Percentiles rank a stretch among this genome's conserved stretches.
Conservation (phyloP, 2,329 filamentous ascomycete genomes). For the Scedosporium minutisporum region DNA sequence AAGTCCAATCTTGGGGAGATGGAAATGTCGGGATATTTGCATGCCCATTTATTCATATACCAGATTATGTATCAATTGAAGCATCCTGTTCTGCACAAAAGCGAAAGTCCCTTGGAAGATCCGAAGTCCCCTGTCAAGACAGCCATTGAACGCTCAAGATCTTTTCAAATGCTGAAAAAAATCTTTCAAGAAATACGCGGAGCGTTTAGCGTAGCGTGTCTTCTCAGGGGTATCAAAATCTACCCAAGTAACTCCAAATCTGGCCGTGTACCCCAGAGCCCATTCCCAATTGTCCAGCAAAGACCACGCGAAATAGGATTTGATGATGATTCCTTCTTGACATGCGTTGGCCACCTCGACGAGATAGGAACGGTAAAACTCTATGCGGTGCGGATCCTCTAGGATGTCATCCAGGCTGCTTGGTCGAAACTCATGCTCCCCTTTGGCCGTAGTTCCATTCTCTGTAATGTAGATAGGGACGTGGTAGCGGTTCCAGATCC, state of each 20-base stretch:
- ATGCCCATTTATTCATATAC: too few relatives aligned
- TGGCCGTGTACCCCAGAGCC: conserved; percentile 28
- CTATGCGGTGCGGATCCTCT: conserved; percentile 26
- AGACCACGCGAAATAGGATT: conserved; percentile 31
- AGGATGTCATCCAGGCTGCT: conserved; percentile 20
- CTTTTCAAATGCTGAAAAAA: neutral
- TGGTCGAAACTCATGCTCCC: conserved; percentile 23
- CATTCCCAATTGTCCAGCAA: conserved; percentile 35
- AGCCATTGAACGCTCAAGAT: neutral
- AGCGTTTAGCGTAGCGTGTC: conserved; percentile 16
- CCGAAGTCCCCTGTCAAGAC: too few relatives aligned
- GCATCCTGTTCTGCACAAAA: too few relatives aligned
- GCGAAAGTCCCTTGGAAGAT: too few relatives aligned
- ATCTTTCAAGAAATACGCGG: conserved; percentile 16
- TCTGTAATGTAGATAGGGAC: conserved; percentile 32
- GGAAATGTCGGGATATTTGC: too few relatives aligned
- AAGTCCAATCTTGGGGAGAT: too few relatives aligned
- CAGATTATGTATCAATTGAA: too few relatives aligned
- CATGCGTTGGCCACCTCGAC: conserved; percentile 26
- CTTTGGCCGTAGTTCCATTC: conserved; percentile 30
- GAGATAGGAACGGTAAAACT: conserved; percentile 28
- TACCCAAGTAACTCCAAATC: conserved; percentile 30
- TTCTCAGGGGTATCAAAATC: conserved; percentile 26
- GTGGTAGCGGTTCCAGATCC: conserved; percentile 29
- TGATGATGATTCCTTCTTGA: conserved; percentile 26